These are phyloP conservation scores for Rubus parviflorus DNA, from an alignment of 306 rosid species.

Conservation along the genomic window DNA sequence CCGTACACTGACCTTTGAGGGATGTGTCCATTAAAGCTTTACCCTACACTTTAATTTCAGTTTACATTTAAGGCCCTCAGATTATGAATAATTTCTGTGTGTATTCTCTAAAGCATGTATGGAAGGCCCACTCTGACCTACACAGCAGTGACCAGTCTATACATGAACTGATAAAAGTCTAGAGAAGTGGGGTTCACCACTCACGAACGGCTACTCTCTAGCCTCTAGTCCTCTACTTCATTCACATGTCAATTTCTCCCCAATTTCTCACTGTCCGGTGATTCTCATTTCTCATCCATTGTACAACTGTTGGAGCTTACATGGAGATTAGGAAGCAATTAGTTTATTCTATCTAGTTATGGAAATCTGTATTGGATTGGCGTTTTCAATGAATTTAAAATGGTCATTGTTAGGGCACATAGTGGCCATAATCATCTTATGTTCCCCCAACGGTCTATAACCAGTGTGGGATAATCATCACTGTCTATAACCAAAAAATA, in stretches of 20 bases:
- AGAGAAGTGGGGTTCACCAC: slow-evolving; percentile 29
- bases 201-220: slow-evolving; percentile 38
- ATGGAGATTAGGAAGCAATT: slow-evolving; percentile 15
- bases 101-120: background rate
- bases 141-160: background rate
- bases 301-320: background rate
- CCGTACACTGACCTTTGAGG: background rate
- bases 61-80: background rate
- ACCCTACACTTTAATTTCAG: background rate
- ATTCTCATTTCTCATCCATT: background rate
- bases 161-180: background rate
- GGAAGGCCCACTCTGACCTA: background rate
- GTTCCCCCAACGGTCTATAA: slow-evolving; percentile 44
- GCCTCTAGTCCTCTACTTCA: background rate
- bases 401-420: slow-evolving; percentile 3
- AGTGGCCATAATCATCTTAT: slow-evolving; percentile 31
- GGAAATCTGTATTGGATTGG: background rate
- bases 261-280: background rate
- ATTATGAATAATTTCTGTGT: background rate
- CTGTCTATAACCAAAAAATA: too few species aligned
- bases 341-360: background rate
- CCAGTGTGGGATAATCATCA: slow-evolving; percentile 31
- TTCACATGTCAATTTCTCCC: slow-evolving; percentile 29
- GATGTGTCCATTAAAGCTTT: background rate
- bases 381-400: slow-evolving; percentile 3